Conservation (phyloP, 164 flowering plant species). For the Magnolia changhungtana region DNA sequence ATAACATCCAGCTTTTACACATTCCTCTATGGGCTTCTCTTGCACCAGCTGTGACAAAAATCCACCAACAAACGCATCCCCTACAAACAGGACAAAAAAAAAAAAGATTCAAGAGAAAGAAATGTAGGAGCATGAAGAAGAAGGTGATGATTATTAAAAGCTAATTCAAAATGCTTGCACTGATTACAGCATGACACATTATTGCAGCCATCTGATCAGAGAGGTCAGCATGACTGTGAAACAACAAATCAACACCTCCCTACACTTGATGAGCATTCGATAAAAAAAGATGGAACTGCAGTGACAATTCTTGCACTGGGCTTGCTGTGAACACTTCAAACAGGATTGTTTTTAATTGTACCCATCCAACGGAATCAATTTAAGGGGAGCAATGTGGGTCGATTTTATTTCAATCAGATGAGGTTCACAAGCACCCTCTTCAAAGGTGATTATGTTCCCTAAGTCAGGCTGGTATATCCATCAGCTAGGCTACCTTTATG, state of each 20-base stretch:
- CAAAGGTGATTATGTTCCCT: no score
- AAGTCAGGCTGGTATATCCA: no score
- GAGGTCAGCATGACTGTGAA: no score
- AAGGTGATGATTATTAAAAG: background rate
- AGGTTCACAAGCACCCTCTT: no score
- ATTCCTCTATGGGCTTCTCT: constrained; percentile 80
- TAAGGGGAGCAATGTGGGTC: background rate
- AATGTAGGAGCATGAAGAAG: background rate
- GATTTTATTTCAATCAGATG: no score
- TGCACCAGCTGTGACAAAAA: constrained; percentile 82
- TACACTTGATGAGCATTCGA: background rate
- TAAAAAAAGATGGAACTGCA: background rate
- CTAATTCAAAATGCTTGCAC: background rate
- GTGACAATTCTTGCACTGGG: background rate
- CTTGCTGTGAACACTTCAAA: background rate
- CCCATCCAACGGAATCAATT: background rate
- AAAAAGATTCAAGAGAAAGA: background rate
- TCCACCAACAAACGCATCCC: constrained; percentile 97
- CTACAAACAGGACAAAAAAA: constrained; percentile 22
- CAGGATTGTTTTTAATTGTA: background rate
- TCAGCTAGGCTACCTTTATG: no score
- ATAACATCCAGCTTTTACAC: constrained; percentile 81
- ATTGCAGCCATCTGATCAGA: no score
- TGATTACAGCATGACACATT: no score
- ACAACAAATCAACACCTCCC: background rate